Evolutionary conservation across 2,329 filamentous ascomycete genomes (phyloP).

Genomic region (Elsinoe batatas): DNA sequence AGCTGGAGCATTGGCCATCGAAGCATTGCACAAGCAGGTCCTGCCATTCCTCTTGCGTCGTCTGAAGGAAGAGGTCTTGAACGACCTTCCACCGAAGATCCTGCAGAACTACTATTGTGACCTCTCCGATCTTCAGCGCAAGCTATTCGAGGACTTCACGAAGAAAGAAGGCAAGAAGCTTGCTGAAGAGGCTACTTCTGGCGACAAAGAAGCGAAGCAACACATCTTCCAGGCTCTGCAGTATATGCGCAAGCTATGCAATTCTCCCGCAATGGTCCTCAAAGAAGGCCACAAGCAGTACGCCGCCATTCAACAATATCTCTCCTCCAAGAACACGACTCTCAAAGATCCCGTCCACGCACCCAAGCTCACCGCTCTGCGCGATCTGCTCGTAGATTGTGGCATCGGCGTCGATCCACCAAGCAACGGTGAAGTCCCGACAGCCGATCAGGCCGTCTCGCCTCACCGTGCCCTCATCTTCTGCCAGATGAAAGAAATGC

Average conservation of each 20-base stretch:
- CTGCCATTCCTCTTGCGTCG: conserved; percentile 90
- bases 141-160: conserved; percentile 91
- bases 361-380: conserved; percentile 81
- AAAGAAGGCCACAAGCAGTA: conserved; percentile 89
- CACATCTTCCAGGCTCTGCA: conserved; percentile 98
- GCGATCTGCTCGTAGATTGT: conserved; percentile 93
- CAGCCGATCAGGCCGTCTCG: conserved; percentile 70
- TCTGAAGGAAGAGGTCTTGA: conserved; percentile 92
- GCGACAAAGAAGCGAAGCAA: conserved; percentile 88
- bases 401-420: conserved; percentile 70
- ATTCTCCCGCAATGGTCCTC: conserved; percentile 91
- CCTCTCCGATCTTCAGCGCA: conserved; percentile 85
- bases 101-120: conserved; percentile 99
- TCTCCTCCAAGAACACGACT: conserved; percentile 67
- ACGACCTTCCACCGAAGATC: conserved; percentile 95
- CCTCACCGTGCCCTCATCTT: conserved; percentile 94
- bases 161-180: conserved; percentile 88
- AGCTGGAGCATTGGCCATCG: conserved; percentile 87
- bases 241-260: conserved; percentile 99
- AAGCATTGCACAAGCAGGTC: conserved; percentile 97
- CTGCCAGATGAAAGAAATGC: conserved; percentile 99
- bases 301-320: conserved; percentile 70
- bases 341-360: conserved; percentile 81
- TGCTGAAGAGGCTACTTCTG: conserved; percentile 68
- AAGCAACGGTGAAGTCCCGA: conserved; percentile 41